A percentile compares a stretch with the other conserved stretches of the same genome.
These are phyloP conservation scores for Phytophthora citricola DNA, from an alignment of 352 stramenopile genomes.

Conservation along the genomic window DNA sequence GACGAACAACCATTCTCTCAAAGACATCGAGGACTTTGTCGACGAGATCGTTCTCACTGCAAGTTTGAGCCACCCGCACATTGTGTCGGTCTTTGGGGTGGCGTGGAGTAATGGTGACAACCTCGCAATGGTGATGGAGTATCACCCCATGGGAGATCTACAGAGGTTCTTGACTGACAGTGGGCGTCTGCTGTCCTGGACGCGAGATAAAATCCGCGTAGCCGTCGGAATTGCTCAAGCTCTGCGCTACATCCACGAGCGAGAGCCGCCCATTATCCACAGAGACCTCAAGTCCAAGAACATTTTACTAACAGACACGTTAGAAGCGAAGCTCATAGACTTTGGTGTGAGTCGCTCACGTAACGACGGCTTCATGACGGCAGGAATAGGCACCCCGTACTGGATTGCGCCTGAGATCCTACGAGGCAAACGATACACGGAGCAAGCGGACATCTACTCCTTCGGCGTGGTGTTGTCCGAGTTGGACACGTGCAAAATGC, in stretches of 20 bases:
- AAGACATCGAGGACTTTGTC: conserved; percentile 35
- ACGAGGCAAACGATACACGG: conserved; percentile 44
- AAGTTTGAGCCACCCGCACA: conserved; percentile 32
- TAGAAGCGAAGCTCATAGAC: conserved; percentile 49
- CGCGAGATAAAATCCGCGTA: conserved; percentile 37
- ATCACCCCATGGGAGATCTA: conserved; percentile 35
- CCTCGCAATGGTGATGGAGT: conserved; percentile 43
- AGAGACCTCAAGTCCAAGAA: conserved; percentile 57
- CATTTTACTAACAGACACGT: conserved; percentile 36
- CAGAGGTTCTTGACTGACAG: conserved; percentile 19
- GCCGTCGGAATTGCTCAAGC: conserved; percentile 39
- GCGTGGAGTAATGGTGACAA: conserved; percentile 50
- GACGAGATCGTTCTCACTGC: conserved; percentile 45
- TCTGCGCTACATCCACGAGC: conserved; percentile 41
- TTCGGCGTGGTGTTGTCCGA: conserved; percentile 63
- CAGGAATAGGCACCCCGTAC: conserved; percentile 37
- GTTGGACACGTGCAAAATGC: conserved; percentile 42
- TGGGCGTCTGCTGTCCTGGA: conserved; percentile 26
- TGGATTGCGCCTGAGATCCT: conserved; percentile 57
- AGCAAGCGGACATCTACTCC: conserved; percentile 74
- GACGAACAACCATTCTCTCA: conserved; percentile 23
- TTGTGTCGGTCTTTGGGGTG: conserved; percentile 50
- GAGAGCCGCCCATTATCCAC: conserved; percentile 39
- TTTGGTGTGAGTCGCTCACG: conserved; percentile 45
- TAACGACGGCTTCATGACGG: conserved; percentile 36